A percentile compares a stretch with the other conserved stretches of the same genome.
Evolutionary conservation across 176 grass and related monocot species (phyloP).

Genomic region (Musa acuminata): DNA sequence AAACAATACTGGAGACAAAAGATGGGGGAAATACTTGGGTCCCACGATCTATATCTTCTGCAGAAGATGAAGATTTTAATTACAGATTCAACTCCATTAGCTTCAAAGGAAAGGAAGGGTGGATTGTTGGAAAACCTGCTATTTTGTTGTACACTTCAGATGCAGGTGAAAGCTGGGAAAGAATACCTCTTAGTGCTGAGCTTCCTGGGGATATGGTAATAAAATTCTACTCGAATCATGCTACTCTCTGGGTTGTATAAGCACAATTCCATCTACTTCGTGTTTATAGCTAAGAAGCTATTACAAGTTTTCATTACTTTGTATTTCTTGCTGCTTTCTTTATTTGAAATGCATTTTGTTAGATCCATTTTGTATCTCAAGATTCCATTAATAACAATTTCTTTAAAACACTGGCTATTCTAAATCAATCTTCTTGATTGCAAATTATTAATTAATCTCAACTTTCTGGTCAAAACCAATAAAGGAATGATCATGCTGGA

Average conservation of each 20-base stretch:
- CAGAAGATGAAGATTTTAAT: constrained; percentile 97
- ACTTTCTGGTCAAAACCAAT: too few relatives aligned
- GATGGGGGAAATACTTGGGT: constrained; percentile 68
- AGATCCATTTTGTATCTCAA: neutral
- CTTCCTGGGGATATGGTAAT: constrained; percentile 89
- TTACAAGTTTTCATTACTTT: neutral
- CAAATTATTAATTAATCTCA: too few relatives aligned
- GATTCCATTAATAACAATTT: neutral
- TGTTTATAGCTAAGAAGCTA: neutral
- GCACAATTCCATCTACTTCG: neutral
- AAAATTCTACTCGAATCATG: neutral
- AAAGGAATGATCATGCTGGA: too few relatives aligned
- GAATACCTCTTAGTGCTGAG: constrained; percentile 80
- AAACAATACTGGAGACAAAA: constrained; percentile 88
- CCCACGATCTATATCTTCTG: constrained; percentile 74
- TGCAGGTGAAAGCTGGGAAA: constrained; percentile 88
- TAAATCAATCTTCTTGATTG: too few relatives aligned
- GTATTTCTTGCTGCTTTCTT: neutral
- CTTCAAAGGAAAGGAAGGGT: constrained; percentile 87
- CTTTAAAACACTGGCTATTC: too few relatives aligned
- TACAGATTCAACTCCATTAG: constrained; percentile 94
- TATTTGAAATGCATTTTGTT: neutral
- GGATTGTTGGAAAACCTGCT: constrained; percentile 90
- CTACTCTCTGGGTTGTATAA: too few relatives aligned
- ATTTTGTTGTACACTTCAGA: constrained; percentile 82